phyloP scores from a whole-genome alignment of 495 filamentous ascomycete species.

The Xylaria acuta region DNA sequence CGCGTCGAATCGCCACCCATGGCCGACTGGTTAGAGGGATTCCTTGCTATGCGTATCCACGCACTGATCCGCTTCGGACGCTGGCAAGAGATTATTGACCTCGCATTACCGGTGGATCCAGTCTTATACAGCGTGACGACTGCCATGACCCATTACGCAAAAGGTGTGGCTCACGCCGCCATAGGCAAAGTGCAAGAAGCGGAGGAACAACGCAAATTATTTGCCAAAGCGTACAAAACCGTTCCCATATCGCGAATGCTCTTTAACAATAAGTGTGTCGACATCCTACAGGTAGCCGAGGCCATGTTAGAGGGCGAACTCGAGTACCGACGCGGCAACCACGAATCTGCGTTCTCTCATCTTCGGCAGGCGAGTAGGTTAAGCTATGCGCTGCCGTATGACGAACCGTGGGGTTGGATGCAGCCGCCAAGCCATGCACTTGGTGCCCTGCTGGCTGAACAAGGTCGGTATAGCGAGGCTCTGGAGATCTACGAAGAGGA shows the following conservation, averaged over 20 bases:
- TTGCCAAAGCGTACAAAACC: constrained; percentile 49
- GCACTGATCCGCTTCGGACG: constrained; percentile 69
- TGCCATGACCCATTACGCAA: constrained; percentile 69
- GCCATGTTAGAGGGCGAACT: constrained; percentile 75
- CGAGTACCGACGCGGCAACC: constrained; percentile 65
- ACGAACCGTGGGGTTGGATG: constrained; percentile 78
- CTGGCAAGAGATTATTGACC: constrained; percentile 63
- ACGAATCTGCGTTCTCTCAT: constrained; percentile 59
- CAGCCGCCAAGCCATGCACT: constrained; percentile 70
- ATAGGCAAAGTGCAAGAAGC: constrained; percentile 56
- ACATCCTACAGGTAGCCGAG: constrained; percentile 63
- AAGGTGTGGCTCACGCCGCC: constrained; percentile 67
- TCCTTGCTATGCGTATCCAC: constrained; percentile 67
- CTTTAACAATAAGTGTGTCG: constrained; percentile 68
- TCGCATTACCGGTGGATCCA: constrained; percentile 57
- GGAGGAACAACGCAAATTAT: constrained; percentile 49
- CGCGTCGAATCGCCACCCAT: constrained; percentile 68
- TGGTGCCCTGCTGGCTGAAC: constrained; percentile 68
- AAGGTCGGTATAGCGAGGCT: constrained; percentile 62
- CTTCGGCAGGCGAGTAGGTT: constrained; percentile 59
- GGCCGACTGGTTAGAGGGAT: constrained; percentile 75
- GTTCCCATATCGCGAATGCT: constrained; percentile 63
- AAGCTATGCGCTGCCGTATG: constrained; percentile 65
- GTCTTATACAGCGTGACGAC: constrained; percentile 67
- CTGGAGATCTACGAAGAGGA: constrained; percentile 64